phyloP scores from a whole-genome alignment of 2,329 filamentous ascomycete species.

The Colletotrichum simmondsii region DNA sequence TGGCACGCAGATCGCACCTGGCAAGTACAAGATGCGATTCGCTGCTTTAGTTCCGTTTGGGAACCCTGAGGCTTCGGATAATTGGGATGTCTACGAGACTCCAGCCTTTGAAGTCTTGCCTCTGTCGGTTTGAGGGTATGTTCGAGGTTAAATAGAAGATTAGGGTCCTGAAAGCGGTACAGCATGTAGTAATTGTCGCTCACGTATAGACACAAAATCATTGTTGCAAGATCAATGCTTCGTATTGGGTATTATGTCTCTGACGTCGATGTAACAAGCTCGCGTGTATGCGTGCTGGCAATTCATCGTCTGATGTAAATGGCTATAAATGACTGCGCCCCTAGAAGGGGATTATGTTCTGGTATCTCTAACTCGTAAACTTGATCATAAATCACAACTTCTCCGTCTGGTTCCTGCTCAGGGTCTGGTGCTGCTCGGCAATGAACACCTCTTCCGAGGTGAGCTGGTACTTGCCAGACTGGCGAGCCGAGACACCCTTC shows the following conservation, averaged over 20 bases:
- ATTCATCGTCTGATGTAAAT: conserved; percentile 9
- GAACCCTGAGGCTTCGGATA: conserved; percentile 18
- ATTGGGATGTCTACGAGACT: conserved; percentile 31
- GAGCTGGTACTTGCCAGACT: conserved; percentile 49
- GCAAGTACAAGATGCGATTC: conserved; percentile 46
- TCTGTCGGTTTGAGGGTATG: not conserved
- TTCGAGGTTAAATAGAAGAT: not conserved
- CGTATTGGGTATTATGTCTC: conserved; percentile 20
- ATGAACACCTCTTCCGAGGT: conserved; percentile 46
- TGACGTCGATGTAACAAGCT: not conserved
- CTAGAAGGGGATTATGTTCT: not conserved
- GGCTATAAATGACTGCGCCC: conserved; percentile 8
- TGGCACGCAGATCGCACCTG: conserved; percentile 51
- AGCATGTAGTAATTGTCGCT: too few species aligned
- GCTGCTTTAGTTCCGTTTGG: conserved; percentile 29
- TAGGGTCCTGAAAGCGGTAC: too few species aligned
- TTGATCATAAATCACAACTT: conserved; percentile 7
- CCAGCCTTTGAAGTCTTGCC: conserved; percentile 41
- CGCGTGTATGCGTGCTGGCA: not conserved
- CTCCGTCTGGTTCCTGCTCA: conserved; percentile 8
- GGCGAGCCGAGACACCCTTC: conserved; percentile 49
- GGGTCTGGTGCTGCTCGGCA: conserved; percentile 17
- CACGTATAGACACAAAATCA: not conserved
- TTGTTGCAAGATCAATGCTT: not conserved
- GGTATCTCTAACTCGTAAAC: conserved; percentile 16